Evolutionary conservation across 148 eudicot species (phyloP).

Genomic region (Linanthus parryae): DNA sequence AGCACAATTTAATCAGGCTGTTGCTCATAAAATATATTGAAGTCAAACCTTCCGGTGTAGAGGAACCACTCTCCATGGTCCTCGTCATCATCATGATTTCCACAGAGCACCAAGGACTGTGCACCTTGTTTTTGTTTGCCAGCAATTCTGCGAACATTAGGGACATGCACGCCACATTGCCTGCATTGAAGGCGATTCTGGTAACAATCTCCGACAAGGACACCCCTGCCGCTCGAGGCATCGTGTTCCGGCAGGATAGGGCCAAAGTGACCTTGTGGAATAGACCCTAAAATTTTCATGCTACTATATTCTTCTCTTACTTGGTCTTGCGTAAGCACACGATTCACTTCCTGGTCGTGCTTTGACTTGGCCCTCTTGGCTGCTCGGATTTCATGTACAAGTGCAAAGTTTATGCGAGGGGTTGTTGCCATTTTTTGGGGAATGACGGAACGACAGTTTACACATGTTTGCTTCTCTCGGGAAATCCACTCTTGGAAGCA

Average conservation of each 20-base stretch:
- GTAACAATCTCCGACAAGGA: slow-evolving; percentile 80
- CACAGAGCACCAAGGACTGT: slow-evolving; percentile 84
- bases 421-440: slow-evolving; percentile 52
- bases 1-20: not conserved
- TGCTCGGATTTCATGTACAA: slow-evolving; percentile 56
- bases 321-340: slow-evolving; percentile 42
- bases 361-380: slow-evolving; percentile 42
- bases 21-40: not conserved
- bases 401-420: slow-evolving; percentile 69
- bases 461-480: slow-evolving; percentile 69
- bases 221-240: slow-evolving; percentile 55
- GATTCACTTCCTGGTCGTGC: slow-evolving; percentile 23
- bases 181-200: slow-evolving; percentile 53
- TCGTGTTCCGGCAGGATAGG: slow-evolving; percentile 81
- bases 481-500: slow-evolving; percentile 80
- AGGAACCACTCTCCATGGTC: slow-evolving; percentile 97
- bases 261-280: slow-evolving; percentile 65
- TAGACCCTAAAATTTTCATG: slow-evolving; percentile 71
- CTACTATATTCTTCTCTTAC: slow-evolving; percentile 76
- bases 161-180: slow-evolving; percentile 88
- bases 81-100: slow-evolving; percentile 81
- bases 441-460: slow-evolving; percentile 55
- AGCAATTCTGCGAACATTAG: slow-evolving; percentile 65
- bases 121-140: slow-evolving; percentile 61
- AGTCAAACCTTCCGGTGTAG: slow-evolving; percentile 69